These are phyloP conservation scores for Magnaporthales sp. DNA, from an alignment of 2,329 filamentous ascomycete species.

Conservation along the genomic window DNA sequence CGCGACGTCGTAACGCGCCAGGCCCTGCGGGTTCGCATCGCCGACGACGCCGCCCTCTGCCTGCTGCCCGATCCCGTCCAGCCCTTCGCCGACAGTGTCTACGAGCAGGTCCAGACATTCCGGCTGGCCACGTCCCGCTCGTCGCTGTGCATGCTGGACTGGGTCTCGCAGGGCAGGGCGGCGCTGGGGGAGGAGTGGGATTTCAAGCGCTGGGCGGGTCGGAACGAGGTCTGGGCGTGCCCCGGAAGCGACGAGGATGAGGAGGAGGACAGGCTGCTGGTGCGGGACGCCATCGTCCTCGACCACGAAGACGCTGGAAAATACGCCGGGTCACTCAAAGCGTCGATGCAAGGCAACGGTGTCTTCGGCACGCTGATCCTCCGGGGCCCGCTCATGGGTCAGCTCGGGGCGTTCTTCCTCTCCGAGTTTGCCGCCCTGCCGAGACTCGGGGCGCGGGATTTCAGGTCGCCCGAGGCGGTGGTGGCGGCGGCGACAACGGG, in stretches of 20 bases:
- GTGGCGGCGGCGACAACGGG: slow-evolving; percentile 28
- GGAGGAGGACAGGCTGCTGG: slow-evolving; percentile 54
- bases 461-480: slow-evolving; percentile 46
- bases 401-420: slow-evolving; percentile 66
- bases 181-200: slow-evolving; percentile 88
- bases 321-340: slow-evolving; percentile 32
- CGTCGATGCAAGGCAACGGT: slow-evolving; percentile 65
- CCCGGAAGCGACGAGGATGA: slow-evolving; percentile 14
- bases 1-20: slow-evolving; percentile 44
- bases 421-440: slow-evolving; percentile 70
- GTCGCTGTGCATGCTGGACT: slow-evolving; percentile 78
- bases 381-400: slow-evolving; percentile 59
- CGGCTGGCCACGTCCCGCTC: slow-evolving; percentile 40
- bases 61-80: slow-evolving; percentile 87
- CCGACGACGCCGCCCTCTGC: slow-evolving; percentile 43
- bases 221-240: slow-evolving; percentile 74
- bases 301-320: slow-evolving; percentile 39
- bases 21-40: slow-evolving; percentile 41
- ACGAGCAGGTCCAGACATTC: slow-evolving; percentile 78
- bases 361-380: slow-evolving; percentile 82
- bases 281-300: slow-evolving; percentile 80
- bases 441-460: slow-evolving; percentile 75
- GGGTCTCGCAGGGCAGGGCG: slow-evolving; percentile 82
- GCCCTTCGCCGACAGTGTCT: slow-evolving; percentile 76
- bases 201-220: slow-evolving; percentile 67